Conservation (phyloP, 2,329 filamentous ascomycete genomes). For the Calonectria pauciramosa region DNA sequence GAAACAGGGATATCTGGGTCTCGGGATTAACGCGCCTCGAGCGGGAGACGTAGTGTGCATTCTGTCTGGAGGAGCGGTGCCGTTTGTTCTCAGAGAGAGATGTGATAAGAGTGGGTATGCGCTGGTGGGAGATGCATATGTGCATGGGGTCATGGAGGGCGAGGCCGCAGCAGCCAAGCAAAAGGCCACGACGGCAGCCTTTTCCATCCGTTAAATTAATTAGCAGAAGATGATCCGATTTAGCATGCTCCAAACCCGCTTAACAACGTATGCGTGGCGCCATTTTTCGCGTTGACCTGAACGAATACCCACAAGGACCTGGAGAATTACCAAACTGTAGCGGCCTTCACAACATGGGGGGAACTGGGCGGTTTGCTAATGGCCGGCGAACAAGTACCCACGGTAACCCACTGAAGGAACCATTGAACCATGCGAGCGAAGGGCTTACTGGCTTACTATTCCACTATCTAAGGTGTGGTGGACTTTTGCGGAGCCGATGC, state of each 20-base stretch:
- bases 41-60: not conserved
- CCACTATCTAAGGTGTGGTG: conserved; percentile 15
- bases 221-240: not conserved
- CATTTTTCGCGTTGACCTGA: not conserved
- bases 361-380: not conserved
- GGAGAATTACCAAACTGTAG: not conserved
- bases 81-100: not conserved
- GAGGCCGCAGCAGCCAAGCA: not conserved
- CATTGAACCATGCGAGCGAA: not conserved
- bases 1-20: not conserved
- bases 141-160: not conserved
- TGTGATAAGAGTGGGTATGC: conserved; percentile 2
- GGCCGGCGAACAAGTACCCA: not conserved
- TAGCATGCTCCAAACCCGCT: not conserved
- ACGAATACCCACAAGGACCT: not conserved
- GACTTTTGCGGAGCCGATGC: conserved; percentile 30
- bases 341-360: not conserved
- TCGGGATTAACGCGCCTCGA: not conserved
- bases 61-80: not conserved
- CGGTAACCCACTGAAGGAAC: not conserved
- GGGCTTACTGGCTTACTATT: conserved; percentile 10
- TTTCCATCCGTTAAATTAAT: not conserved
- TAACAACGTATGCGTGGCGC: not conserved
- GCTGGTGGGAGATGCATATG: not conserved
- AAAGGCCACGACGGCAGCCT: not conserved